Conservation (phyloP, 1,284 basidiomycete genomes). For the Chalciporus sp. region DNA sequence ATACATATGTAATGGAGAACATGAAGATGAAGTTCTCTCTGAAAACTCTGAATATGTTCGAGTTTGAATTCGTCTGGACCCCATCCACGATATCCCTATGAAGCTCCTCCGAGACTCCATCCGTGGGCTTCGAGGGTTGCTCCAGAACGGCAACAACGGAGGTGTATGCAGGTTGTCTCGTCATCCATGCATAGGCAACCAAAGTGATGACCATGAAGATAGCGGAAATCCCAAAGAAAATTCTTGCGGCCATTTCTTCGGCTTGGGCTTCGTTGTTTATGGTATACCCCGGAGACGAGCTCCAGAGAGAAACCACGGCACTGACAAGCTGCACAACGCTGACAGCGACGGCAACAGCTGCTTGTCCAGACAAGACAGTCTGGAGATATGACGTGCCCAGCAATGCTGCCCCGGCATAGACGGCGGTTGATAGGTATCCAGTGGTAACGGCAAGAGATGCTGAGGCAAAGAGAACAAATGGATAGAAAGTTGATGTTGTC, state of each 20-base stretch:
- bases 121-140: slow-evolving; percentile 22
- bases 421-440: slow-evolving; percentile 69
- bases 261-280: slow-evolving; percentile 40
- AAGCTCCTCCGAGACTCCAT: slow-evolving; percentile 37
- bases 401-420: slow-evolving; percentile 70
- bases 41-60: slow-evolving; percentile 55
- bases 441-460: slow-evolving; percentile 57
- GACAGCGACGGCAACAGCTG: slow-evolving; percentile 73
- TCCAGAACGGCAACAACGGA: slow-evolving; percentile 49
- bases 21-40: slow-evolving; percentile 71
- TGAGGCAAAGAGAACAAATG: slow-evolving; percentile 63
- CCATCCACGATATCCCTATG: slow-evolving; percentile 38
- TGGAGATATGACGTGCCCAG: slow-evolving; percentile 73
- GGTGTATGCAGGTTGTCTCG: slow-evolving; percentile 59
- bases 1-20: slow-evolving; percentile 74
- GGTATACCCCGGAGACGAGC: slow-evolving; percentile 35
- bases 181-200: slow-evolving; percentile 56
- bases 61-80: slow-evolving; percentile 35
- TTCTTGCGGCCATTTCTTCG: slow-evolving; percentile 65
- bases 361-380: slow-evolving; percentile 74
- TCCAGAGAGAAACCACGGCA: slow-evolving; percentile 55
- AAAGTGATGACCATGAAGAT: slow-evolving; percentile 59
- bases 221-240: slow-evolving; percentile 73
- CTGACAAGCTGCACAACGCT: slow-evolving; percentile 73
- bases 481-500: slow-evolving; percentile 59